Evolutionary conservation across 805 yeast species (phyloP).

Genomic region (Wickerhamomyces sydowiorum): DNA sequence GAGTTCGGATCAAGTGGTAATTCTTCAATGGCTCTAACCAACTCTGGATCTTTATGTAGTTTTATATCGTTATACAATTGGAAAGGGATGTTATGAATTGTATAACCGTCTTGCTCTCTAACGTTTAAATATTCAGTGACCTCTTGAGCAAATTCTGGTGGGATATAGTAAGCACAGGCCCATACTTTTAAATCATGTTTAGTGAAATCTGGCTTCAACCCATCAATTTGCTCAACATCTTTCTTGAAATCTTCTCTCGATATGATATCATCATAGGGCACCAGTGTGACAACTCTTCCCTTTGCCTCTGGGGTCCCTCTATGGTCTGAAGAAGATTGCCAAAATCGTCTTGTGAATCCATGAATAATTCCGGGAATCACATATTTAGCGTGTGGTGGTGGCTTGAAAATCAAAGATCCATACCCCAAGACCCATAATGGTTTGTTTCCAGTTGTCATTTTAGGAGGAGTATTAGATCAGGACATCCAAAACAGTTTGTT

Average conservation of each 20-base stretch:
- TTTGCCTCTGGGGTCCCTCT: slow-evolving; percentile 84
- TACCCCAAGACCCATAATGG: slow-evolving; percentile 84
- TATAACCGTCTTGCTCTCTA: slow-evolving; percentile 87
- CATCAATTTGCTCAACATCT: slow-evolving; percentile 32
- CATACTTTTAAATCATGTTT: slow-evolving; percentile 48
- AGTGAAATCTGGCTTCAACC: slow-evolving; percentile 20
- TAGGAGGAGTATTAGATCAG: no score
- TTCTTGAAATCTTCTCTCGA: slow-evolving; percentile 32
- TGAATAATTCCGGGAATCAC: slow-evolving; percentile 66
- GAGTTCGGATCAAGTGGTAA: slow-evolving; percentile 25
- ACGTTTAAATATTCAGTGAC: slow-evolving; percentile 69
- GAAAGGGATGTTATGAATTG: slow-evolving; percentile 62
- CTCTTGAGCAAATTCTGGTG: slow-evolving; percentile 51
- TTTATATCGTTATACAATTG: slow-evolving; percentile 31
- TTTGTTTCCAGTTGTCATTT: slow-evolving; percentile 6
- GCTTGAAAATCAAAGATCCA: slow-evolving; percentile 85
- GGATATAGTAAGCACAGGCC: slow-evolving; percentile 84
- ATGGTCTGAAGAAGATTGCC: slow-evolving; percentile 91
- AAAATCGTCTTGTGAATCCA: slow-evolving; percentile 78
- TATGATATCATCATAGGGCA: slow-evolving; percentile 52
- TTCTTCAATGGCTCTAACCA: slow-evolving; percentile 16
- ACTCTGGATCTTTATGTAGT: slow-evolving; percentile 15
- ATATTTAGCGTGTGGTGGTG: slow-evolving; percentile 67
- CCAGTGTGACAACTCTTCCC: slow-evolving; percentile 83
- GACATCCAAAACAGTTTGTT: no score